Evolutionary conservation across 2,329 filamentous ascomycete genomes (phyloP).

Genomic region (Aspergillus unguis): DNA sequence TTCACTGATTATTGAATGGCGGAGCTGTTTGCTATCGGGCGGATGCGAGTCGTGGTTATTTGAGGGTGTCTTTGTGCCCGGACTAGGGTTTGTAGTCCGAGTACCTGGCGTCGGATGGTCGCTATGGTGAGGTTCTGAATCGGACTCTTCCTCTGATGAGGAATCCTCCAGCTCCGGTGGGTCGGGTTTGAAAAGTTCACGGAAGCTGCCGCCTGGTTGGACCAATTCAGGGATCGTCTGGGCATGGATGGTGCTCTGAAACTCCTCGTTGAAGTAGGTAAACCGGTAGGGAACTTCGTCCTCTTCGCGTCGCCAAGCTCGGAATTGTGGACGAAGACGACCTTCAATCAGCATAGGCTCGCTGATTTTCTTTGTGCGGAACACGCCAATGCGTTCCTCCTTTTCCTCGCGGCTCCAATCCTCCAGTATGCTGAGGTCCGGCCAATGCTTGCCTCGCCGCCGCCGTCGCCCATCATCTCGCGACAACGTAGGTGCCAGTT

Average conservation of each 20-base stretch:
- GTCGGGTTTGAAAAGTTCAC: slow-evolving; percentile 86
- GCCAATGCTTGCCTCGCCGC: slow-evolving; percentile 73
- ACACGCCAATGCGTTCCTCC: slow-evolving; percentile 76
- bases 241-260: slow-evolving; percentile 92
- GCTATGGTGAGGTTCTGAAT: slow-evolving; percentile 25
- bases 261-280: slow-evolving; percentile 98
- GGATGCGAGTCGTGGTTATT: slow-evolving; percentile 18
- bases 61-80: slow-evolving; percentile 2
- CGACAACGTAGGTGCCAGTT: slow-evolving; percentile 53
- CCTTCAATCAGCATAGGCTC: slow-evolving; percentile 92
- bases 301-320: slow-evolving; percentile 79
- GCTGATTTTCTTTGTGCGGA: slow-evolving; percentile 84
- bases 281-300: slow-evolving; percentile 92
- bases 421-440: slow-evolving; percentile 76
- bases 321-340: slow-evolving; percentile 73
- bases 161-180: slow-evolving; percentile 72
- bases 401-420: slow-evolving; percentile 91
- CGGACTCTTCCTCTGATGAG: slow-evolving; percentile 60
- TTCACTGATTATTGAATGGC: slow-evolving; percentile 37
- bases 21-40: slow-evolving; percentile 25
- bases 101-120: slow-evolving; percentile 17
- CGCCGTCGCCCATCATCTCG: slow-evolving; percentile 47
- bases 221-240: slow-evolving; percentile 91
- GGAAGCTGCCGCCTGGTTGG: slow-evolving; percentile 78
- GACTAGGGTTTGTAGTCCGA: slow-evolving; percentile 3